Evolutionary conservation across 768 basidiomycete species (phyloP).

Genomic region (Dacryopinax primogenitus): DNA sequence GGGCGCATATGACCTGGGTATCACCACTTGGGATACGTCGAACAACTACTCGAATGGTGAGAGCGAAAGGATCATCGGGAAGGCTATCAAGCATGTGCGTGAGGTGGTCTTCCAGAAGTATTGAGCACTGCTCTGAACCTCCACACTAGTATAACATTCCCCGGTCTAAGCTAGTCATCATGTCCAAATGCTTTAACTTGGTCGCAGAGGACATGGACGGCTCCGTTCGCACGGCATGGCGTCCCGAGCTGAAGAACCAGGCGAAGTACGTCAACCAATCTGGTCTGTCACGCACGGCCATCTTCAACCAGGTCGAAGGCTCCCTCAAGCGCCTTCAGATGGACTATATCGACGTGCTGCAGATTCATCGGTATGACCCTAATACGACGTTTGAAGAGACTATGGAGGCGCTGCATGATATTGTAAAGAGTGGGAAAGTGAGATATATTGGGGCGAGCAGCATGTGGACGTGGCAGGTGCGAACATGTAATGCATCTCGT

Average conservation of each 20-base stretch:
- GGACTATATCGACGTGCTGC: slow-evolving; percentile 14
- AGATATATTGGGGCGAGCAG: slow-evolving; percentile 49
- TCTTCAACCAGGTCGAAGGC: slow-evolving; percentile 31
- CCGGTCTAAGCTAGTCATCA: slow-evolving; percentile 13
- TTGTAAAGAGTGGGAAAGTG: slow-evolving; percentile 49
- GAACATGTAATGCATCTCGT: slow-evolving; percentile 24
- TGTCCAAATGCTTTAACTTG: slow-evolving; percentile 10
- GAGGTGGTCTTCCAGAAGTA: too few relatives aligned
- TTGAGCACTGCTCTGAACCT: too few relatives aligned
- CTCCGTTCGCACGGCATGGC: slow-evolving; percentile 1
- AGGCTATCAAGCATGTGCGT: slow-evolving; percentile 12
- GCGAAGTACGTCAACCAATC: slow-evolving; percentile 17
- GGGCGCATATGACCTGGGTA: slow-evolving; percentile 10
- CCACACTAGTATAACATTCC: slow-evolving; percentile 17
- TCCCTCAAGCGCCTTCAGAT: slow-evolving; percentile 24
- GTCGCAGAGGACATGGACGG: slow-evolving; percentile 5
- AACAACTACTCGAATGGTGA: slow-evolving; percentile 13
- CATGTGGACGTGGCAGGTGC: slow-evolving; percentile 40
- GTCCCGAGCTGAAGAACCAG: slow-evolving; percentile 1
- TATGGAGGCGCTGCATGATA: slow-evolving; percentile 57
- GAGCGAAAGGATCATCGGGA: slow-evolving; percentile 12
- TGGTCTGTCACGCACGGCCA: slow-evolving; percentile 17
- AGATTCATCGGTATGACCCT: slow-evolving; percentile 35
- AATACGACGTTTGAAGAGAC: slow-evolving; percentile 33
- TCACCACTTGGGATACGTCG: slow-evolving; percentile 13